These are phyloP conservation scores for Podaxis sp. DNA, from an alignment of 768 basidiomycete species.

Conservation along the genomic window DNA sequence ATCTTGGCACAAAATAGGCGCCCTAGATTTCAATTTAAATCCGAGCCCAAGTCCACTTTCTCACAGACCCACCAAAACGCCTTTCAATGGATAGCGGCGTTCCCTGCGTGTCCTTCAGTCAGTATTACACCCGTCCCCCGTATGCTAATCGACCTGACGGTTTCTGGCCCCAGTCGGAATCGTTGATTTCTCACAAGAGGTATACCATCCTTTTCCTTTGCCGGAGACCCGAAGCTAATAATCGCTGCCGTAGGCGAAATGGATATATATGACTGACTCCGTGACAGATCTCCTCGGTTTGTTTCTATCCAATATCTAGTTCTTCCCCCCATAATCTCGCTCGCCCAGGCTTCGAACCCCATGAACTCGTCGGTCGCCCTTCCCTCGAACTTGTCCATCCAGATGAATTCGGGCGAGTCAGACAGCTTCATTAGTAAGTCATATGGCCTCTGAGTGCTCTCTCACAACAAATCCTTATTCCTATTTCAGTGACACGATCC, in stretches of 20 bases:
- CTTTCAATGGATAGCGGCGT: slow-evolving; percentile 41
- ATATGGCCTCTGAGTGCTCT: not conserved
- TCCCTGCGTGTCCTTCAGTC: slow-evolving; percentile 80
- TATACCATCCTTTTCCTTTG: slow-evolving; percentile 26
- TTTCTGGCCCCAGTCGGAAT: slow-evolving; percentile 57
- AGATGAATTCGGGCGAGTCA: slow-evolving; percentile 69
- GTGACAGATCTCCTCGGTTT: slow-evolving; percentile 64
- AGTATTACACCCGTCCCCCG: slow-evolving; percentile 28
- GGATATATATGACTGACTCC: slow-evolving; percentile 68
- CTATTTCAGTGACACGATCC: slow-evolving; percentile 64
- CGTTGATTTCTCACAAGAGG: slow-evolving; percentile 78
- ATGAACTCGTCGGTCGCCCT: slow-evolving; percentile 66
- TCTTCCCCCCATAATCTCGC: slow-evolving; percentile 1
- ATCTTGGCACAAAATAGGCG: slow-evolving; percentile 5
- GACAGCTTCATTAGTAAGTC: slow-evolving; percentile 67
- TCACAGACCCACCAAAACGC: slow-evolving; percentile 17
- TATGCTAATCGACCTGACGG: slow-evolving; percentile 4
- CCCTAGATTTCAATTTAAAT: slow-evolving; percentile 19
- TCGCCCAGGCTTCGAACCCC: slow-evolving; percentile 67
- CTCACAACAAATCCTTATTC: slow-evolving; percentile 3
- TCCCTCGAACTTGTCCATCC: slow-evolving; percentile 80
- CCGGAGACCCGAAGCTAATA: not conserved
- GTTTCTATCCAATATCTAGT: slow-evolving; percentile 8
- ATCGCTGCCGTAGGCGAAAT: slow-evolving; percentile 47
- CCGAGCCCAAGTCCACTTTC: slow-evolving; percentile 12